Evolutionary conservation across 768 basidiomycete genomes (phyloP), one percentile per base, ranked within the genome.

Genomic region (Ramaria sp.): DNA sequence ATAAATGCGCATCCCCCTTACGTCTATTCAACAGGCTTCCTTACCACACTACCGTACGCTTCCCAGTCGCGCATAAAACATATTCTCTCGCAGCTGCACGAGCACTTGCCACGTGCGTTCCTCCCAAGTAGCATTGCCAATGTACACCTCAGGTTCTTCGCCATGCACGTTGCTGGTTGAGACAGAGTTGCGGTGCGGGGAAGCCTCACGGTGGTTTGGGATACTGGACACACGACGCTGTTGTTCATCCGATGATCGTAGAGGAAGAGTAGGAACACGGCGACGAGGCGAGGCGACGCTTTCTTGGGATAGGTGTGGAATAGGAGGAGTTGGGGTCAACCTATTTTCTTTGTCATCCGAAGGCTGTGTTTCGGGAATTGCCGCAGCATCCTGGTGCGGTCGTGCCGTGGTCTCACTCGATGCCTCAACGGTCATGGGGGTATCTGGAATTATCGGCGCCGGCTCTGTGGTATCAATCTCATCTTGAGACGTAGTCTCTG

Each of bases 1-100:
- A 41, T 41, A 41, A 41, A 41, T 41, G 39, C 39, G 8, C 8
- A 8, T 5, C n/a, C 15, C 38, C 38, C 38, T 6, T 16, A 16
- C 8, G 32, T 13, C 20, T n/a, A n/a, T 41, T 22, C 39, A n/a
- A 41, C 16, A 18, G 20, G 18, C n/a, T 9, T 34, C 32, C 13
- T 13, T 10, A 22, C 9, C 3, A 22, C n/a, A 22, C 38, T 50
- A 56, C 55, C 68, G 67, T 50, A 71, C 51, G 5, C 75, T 80
- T 0, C 89, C 89, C 45, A 89, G 67, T 52, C 90, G 70, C 20
- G 88, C 85, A 84, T 81, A 91, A 65, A 87, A 92, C 86, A 92
- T 85, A 41, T 86, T 83, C 65, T 91, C 87, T 56, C 81, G 78
- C 59, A 93, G 65, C 42, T 73, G 73, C 16, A 80, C 73, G 18